phyloP scores from a whole-genome alignment of 768 basidiomycete genomes.

The Leccinum truebloodii region DNA sequence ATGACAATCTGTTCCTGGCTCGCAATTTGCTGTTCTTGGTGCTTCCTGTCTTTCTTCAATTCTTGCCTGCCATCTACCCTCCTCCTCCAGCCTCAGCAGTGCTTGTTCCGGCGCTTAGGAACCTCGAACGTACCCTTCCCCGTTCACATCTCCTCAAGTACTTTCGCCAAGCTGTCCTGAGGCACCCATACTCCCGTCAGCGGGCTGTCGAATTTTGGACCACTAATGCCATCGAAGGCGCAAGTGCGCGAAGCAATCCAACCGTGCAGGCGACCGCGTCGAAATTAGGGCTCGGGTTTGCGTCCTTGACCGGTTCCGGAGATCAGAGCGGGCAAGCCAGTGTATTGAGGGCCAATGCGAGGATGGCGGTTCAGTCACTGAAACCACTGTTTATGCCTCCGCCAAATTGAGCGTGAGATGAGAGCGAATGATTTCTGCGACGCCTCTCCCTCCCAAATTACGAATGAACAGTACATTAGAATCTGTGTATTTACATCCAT shows the following conservation, averaged over 20 bases:
- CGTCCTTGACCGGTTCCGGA: slow-evolving; percentile 11
- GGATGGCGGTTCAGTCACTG: slow-evolving; percentile 29
- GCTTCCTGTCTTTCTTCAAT: slow-evolving; percentile 52
- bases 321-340: slow-evolving; percentile 20
- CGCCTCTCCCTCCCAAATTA: background rate
- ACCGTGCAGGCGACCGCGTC: slow-evolving; percentile 48
- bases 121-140: slow-evolving; percentile 40
- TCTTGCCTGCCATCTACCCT: slow-evolving; percentile 37
- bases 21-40: slow-evolving; percentile 62
- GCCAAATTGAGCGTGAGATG: slow-evolving; percentile 8
- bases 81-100: slow-evolving; percentile 33
- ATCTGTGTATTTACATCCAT: background rate
- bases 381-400: slow-evolving; percentile 28
- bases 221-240: slow-evolving; percentile 52
- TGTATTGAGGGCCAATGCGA: slow-evolving; percentile 28
- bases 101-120: slow-evolving; percentile 27
- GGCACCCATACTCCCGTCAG: slow-evolving; percentile 47
- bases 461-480: background rate
- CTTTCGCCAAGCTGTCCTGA: slow-evolving; percentile 56
- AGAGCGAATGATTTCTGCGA: background rate
- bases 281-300: slow-evolving; percentile 44
- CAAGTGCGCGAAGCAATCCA: slow-evolving; percentile 48
- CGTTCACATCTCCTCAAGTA: slow-evolving; percentile 58
- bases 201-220: slow-evolving; percentile 59
- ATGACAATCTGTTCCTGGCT: slow-evolving; percentile 54